Evolutionary conservation across 129 eudicot genomes (phyloP), one percentile per base, ranked within the genome.

Genomic region (Lactuca saligna): DNA sequence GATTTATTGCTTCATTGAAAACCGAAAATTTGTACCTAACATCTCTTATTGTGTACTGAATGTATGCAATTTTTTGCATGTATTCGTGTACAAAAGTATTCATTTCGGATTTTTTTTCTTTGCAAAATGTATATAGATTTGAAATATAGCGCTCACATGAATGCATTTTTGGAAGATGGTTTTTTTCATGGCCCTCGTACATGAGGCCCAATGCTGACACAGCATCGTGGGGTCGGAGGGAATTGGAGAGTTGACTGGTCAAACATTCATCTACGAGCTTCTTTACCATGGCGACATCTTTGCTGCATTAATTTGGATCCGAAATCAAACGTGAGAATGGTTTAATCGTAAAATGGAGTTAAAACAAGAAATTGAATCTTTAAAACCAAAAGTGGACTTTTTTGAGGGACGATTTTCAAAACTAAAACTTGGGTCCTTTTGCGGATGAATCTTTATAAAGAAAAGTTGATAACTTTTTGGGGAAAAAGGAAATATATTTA

Each of bases 191-290:
- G 72, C 87, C 82, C 63, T 85, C 90, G 32, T 93, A 93, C 92
- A 89, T 89, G 62, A 88, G 95, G 51, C 99, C 99, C 77, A 93
- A 63, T 53, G 99, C 97, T 39, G 95, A 93, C 78, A 93, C 95
- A 3, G 97, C 99, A 76, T 93, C 99, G 70, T 89, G 95, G 42
- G 93, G 97, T 71, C 90, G 92, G 20, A 88, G 91, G 4, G 96
- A 86, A 67, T 84, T 71, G 25, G 96, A 82, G 56, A 84, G 54
- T 67, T 91, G 88, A 57, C 84, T 80, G 64, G 91, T 72, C 54
- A 91, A 57, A 74, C 91, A 86, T 50, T 88, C 96, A 65, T 84
- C 96, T 73, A 91, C 96, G 42, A 91, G 86, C 69, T 88, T 91
- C 79, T 82, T 91, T 71, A 88, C 96, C 71, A 82, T 88, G 61